Percentiles rank a stretch among this genome's conserved stretches.
These are phyloP conservation scores for Pogostemon cablin DNA, from an alignment of 257 asterid genomes.

Conservation along the genomic window DNA sequence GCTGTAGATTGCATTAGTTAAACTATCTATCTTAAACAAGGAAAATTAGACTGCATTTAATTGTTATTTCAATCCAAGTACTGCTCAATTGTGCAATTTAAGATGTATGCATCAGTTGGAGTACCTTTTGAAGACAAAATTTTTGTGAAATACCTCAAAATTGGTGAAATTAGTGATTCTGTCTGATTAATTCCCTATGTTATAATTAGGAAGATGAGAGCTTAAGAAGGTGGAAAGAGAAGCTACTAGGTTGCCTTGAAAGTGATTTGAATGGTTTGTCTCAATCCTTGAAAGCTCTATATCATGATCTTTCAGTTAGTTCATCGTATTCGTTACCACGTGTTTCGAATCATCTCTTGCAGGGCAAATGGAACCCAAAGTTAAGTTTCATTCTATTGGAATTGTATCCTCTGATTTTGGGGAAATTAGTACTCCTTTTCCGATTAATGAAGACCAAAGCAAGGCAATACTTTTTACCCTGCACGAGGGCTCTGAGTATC, in stretches of 20 bases:
- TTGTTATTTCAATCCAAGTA: neutral
- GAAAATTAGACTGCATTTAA: conserved; percentile 5
- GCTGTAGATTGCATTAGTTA: neutral
- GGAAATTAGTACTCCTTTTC: conserved; percentile 68
- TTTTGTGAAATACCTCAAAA: neutral
- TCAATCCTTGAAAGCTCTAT: conserved; percentile 1
- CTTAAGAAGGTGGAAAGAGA: conserved; percentile 82
- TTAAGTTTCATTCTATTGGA: conserved; percentile 66
- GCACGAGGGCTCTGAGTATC: conserved; percentile 66
- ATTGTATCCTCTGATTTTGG: conserved; percentile 64
- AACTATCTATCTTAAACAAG: neutral
- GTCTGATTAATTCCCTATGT: neutral
- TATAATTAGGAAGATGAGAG: conserved; percentile 70
- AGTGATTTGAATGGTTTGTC: conserved; percentile 65
- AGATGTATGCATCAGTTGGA: conserved; percentile 5
- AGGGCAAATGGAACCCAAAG: conserved; percentile 81
- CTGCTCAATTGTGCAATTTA: neutral
- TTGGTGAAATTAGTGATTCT: neutral
- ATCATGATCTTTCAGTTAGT: neutral
- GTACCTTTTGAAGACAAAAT: neutral
- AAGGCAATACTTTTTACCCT: conserved; percentile 56
- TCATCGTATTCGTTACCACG: conserved; percentile 13
- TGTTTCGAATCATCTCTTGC: conserved; percentile 17
- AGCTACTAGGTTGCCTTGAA: conserved; percentile 82
- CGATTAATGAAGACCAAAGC: conserved; percentile 48